Evolutionary conservation across 495 filamentous ascomycete species (phyloP), one percentile per base, ranked within the genome.

Genomic region (Lophiotrema nucula): DNA sequence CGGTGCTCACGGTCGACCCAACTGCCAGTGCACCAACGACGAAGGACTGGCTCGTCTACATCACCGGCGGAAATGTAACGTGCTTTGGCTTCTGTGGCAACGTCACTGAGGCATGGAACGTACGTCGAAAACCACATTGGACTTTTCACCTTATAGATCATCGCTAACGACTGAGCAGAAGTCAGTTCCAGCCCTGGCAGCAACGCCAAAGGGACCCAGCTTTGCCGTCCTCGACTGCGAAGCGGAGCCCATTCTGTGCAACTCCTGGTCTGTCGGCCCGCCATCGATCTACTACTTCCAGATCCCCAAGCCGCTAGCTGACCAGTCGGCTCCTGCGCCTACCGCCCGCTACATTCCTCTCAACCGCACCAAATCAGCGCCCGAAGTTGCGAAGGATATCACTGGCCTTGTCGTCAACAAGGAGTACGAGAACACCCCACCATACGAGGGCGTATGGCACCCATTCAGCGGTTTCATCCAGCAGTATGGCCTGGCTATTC

Each of bases 31-130:
- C 74, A 23, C 74, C 67, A 3, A 72, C 70, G 21, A 80, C 87
- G 2, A 83, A 88, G 71, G 86, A 92, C 70, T 96, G 87, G 88
- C 82, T 87, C 75, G 75, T 96, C 56, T 81, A 87, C 67, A 72
- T 95, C 47, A 89, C 87, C 1, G 91, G 91, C 47, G 84, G 88
- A 38, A 95, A 96, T 74, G 90, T 87, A 76, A 92, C 89, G 25
- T 97, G 91, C 77, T 89, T 83, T 66, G 90, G 77, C 52, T 70
- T 77, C 56, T 87, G 83, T 69, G 76, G 56, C 11, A 69, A 70
- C 4, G 76, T 78, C 25, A 77, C 82, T 18, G 74, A 74, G 60
- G 77, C 77, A 0, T 85, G 81, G 73, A 83, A 84, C 61, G 78
- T 83, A 70, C 58, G 76, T 69, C n/a, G n/a, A n/a, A n/a, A n/a